Base-by-base conservation (phyloP, 148 eudicot genomes). In the Camellia japonica region DNA sequence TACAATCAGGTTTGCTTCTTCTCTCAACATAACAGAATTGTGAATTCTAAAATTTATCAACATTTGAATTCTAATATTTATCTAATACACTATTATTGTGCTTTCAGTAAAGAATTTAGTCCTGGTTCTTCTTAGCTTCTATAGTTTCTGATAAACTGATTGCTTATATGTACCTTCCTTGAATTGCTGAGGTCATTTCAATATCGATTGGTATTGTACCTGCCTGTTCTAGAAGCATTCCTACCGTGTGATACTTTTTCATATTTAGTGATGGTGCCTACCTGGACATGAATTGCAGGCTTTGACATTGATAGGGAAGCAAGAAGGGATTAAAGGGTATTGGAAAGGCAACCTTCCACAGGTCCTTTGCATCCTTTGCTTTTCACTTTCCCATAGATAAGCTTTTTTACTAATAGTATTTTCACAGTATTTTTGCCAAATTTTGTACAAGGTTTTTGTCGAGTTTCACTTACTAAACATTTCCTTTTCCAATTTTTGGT, bases 291-390 rank as follows among this genome's bases (percentile, higher is more conserved):
- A 68, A 63, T 30, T 73, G 71, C 90, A 91, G 97, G 97, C 94
- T 47, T 68, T 91, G 6, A 82, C 91, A 71, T 55, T 90, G 84
- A 87, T 93, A 71, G 93, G 93, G 79, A 92, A 88, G 82, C 90
- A 93, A 75, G 98, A 93, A 89, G 97, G 97, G 43, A 43, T 91
- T 38, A 93, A 89, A 87, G 97, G 99, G 54, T 93, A 90, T 86
- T 95, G 97, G 99, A 95, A 93, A 90, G 99, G 98, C 75, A 92
- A 95, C 81, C 97, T 95, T 90, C 97, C 99, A 69, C 98, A 93
- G 97, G 99, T 95, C 65, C 15, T 74, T 41, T 43, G 59, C 78
- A 78, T 81, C 78, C 43, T 71, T 64, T 61, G 30, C 61, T 76
- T 68, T 43, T 7, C 49, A 73, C 41, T 46, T 76, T 77, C 52